Percentiles rank a stretch among this genome's conserved stretches.
These are phyloP conservation scores for Stachybotrys echinatus DNA, from an alignment of 2,329 filamentous ascomycete species.

Conservation along the genomic window DNA sequence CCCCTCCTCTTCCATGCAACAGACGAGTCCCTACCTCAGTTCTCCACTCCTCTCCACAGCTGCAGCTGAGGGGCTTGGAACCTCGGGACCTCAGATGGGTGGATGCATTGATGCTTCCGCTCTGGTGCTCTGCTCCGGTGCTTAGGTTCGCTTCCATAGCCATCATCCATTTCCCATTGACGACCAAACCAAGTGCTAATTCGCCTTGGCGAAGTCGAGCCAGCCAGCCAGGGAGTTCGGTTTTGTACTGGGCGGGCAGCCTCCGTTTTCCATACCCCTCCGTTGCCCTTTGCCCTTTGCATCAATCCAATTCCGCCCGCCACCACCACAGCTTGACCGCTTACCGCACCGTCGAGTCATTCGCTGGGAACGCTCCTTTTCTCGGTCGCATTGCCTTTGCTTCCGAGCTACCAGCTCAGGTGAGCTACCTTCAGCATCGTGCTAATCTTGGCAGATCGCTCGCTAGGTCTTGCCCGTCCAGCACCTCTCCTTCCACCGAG, in stretches of 20 bases:
- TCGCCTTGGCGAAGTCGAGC: background rate
- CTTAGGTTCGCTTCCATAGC: background rate
- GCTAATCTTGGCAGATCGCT: background rate
- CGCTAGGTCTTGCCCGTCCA: background rate
- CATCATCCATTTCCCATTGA: background rate
- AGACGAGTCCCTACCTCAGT: background rate
- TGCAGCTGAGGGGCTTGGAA: background rate
- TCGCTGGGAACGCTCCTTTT: background rate
- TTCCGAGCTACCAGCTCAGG: background rate
- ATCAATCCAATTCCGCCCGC: too few species aligned
- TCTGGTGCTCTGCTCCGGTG: background rate
- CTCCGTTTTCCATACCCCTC: background rate
- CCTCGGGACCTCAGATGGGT: background rate
- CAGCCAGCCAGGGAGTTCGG: too few species aligned
- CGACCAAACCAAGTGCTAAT: background rate
- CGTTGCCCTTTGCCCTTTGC: too few species aligned
- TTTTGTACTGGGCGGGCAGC: background rate
- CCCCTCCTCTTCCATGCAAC: background rate
- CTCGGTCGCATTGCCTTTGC: background rate
- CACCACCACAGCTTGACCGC: background rate
- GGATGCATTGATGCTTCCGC: background rate
- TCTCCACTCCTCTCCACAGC: background rate
- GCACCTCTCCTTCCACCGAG: background rate
- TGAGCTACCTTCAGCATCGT: background rate
- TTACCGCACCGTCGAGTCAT: background rate